Conservation (phyloP, 2,329 filamentous ascomycete genomes). For the Aspergillaceae sp. region DNA sequence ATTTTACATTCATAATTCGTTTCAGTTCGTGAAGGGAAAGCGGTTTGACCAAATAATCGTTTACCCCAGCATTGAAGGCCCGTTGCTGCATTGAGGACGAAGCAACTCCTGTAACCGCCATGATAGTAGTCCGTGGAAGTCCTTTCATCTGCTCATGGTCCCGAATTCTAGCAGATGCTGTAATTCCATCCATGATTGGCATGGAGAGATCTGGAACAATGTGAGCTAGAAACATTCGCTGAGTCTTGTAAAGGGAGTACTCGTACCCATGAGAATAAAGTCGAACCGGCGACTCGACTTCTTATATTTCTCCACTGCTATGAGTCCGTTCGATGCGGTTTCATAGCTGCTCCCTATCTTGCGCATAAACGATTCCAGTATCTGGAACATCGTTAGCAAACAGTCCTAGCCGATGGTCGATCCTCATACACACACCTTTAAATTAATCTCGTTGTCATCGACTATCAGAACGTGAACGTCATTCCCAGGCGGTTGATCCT, state of each 20-base stretch:
- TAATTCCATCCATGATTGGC: constrained; percentile 38
- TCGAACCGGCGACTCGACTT: constrained; percentile 22
- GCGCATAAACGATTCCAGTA: constrained; percentile 30
- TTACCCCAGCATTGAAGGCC: constrained; percentile 20
- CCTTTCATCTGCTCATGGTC: constrained; percentile 22
- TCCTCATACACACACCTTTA: constrained; percentile 14
- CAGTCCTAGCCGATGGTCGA: not conserved
- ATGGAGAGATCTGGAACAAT: constrained; percentile 35
- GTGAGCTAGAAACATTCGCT: not conserved
- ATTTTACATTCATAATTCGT: constrained; percentile 19
- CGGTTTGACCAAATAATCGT: constrained; percentile 26
- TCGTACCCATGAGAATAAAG: constrained; percentile 27
- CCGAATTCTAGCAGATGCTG: constrained; percentile 35
- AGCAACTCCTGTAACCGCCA: constrained; percentile 25
- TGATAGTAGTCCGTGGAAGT: constrained; percentile 16
- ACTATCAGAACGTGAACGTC: constrained; percentile 28
- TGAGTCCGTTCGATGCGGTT: constrained; percentile 31
- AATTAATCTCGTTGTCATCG: constrained; percentile 37
- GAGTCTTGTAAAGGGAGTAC: not conserved
- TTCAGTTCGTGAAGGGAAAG: constrained; percentile 24
- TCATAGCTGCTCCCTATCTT: constrained; percentile 30
- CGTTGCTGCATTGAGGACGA: constrained; percentile 24
- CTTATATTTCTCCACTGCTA: constrained; percentile 31
- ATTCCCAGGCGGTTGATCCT: constrained; percentile 1
- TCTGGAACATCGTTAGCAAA: constrained; percentile 7